A percentile compares a stretch with the other conserved stretches of the same genome.
Conservation (phyloP, 495 filamentous ascomycete genomes). For the Neurospora africana region DNA sequence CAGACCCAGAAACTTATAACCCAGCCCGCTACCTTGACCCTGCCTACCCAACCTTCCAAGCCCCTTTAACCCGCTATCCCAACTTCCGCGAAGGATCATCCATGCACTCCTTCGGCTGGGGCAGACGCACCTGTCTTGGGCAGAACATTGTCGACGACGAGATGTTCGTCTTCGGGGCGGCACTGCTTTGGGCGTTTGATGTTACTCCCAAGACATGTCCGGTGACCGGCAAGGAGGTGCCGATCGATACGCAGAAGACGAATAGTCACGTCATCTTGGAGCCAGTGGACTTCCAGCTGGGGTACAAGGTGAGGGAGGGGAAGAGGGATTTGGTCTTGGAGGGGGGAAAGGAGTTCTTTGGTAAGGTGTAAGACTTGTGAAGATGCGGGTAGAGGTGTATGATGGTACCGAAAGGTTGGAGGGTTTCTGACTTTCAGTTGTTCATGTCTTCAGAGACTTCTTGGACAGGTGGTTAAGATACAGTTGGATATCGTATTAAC, state of each 20-base stretch:
- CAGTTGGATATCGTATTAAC: not conserved
- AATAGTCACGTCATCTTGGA: slow-evolving; percentile 40
- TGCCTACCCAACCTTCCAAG: slow-evolving; percentile 44
- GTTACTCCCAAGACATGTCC: slow-evolving; percentile 29
- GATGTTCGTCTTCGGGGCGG: slow-evolving; percentile 41
- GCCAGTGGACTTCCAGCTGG: slow-evolving; percentile 30
- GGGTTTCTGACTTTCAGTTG: not conserved
- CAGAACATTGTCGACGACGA: slow-evolving; percentile 52
- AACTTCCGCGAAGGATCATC: slow-evolving; percentile 39
- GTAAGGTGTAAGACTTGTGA: slow-evolving; percentile 9
- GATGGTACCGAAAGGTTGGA: not conserved
- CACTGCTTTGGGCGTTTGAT: slow-evolving; percentile 39
- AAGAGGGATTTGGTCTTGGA: slow-evolving; percentile 24
- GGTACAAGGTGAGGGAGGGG: slow-evolving; percentile 27
- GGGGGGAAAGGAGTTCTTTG: slow-evolving; percentile 22
- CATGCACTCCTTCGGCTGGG: slow-evolving; percentile 52
- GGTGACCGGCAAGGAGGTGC: slow-evolving; percentile 28
- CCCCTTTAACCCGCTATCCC: slow-evolving; percentile 39
- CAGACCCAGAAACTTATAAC: slow-evolving; percentile 43
- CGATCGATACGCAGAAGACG: slow-evolving; percentile 40
- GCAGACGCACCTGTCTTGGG: slow-evolving; percentile 52
- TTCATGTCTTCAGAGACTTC: not conserved
- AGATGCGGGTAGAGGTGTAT: not conserved
- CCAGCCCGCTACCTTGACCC: slow-evolving; percentile 45
- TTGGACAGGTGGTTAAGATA: not conserved